Percentiles rank a stretch among this genome's conserved stretches.
Evolutionary conservation across 2,329 filamentous ascomycete species (phyloP).

Genomic region (Nothomitra cinnamomea): DNA sequence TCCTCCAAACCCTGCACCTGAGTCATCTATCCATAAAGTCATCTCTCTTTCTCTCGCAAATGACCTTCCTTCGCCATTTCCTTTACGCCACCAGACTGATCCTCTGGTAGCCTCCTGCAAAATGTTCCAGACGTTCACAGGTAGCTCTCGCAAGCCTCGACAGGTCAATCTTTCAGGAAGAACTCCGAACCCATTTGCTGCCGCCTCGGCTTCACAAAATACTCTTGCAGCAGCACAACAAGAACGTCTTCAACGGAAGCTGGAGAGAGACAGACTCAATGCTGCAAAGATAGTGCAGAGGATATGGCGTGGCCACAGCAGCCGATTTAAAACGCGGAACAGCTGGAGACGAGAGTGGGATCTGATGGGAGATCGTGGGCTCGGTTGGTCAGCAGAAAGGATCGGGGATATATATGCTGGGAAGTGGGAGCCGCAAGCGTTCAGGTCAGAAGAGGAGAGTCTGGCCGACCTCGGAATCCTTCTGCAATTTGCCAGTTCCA

Average conservation of each 20-base stretch:
- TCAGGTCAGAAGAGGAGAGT: not conserved
- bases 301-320: slow-evolving; percentile 62
- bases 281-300: slow-evolving; percentile 61
- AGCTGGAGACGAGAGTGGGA: slow-evolving; percentile 41
- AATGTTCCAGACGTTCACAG: slow-evolving; percentile 91
- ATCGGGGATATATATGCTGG: not conserved
- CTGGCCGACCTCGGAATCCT: slow-evolving; percentile 22
- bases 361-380: slow-evolving; percentile 28
- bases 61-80: not conserved
- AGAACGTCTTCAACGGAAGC: slow-evolving; percentile 63
- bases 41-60: not conserved
- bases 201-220: slow-evolving; percentile 48
- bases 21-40: not conserved
- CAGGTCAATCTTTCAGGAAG: slow-evolving; percentile 91
- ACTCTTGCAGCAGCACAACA: slow-evolving; percentile 76
- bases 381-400: slow-evolving; percentile 19
- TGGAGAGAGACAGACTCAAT: slow-evolving; percentile 59
- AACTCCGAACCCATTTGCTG: slow-evolving; percentile 59
- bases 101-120: slow-evolving; percentile 8
- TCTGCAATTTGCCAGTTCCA: slow-evolving; percentile 25
- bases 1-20: not conserved
- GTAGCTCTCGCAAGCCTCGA: slow-evolving; percentile 65
- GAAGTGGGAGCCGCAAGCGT: not conserved
- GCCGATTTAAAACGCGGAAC: slow-evolving; percentile 40
- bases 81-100: not conserved